Evolutionary conservation across 306 rosid genomes (phyloP).

Genomic region (Crataegus laevigata): DNA sequence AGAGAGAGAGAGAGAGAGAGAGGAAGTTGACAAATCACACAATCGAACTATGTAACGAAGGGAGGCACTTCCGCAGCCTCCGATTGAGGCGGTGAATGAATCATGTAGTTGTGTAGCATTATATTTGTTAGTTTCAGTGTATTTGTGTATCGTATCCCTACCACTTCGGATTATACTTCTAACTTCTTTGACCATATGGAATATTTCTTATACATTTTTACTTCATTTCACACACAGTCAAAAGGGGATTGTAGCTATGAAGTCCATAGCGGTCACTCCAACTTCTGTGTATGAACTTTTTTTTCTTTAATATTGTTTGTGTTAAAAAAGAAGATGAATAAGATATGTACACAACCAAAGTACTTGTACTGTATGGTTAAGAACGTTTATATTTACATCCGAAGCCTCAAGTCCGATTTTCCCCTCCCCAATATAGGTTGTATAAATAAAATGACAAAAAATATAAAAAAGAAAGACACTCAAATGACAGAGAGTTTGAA

Average conservation of each 20-base stretch:
- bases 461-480: too few relatives aligned
- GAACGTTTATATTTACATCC: too few relatives aligned
- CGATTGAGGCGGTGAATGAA: slow-evolving; percentile 13
- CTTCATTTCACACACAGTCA: not conserved
- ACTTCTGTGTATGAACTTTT: too few relatives aligned
- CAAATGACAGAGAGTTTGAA: not conserved
- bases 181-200: not conserved
- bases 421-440: too few relatives aligned
- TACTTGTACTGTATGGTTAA: too few relatives aligned
- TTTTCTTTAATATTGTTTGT: too few relatives aligned
- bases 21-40: not conserved
- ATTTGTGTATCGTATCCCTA: not conserved
- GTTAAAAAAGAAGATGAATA: too few relatives aligned
- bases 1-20: not conserved
- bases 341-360: too few relatives aligned
- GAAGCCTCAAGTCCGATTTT: too few relatives aligned
- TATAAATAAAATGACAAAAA: too few relatives aligned
- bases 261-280: too few relatives aligned
- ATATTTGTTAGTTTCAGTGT: not conserved
- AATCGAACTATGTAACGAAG: not conserved
- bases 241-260: too few relatives aligned
- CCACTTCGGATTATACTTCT: not conserved
- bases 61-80: slow-evolving; percentile 11
- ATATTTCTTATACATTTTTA: not conserved
- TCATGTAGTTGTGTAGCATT: not conserved